Percentiles rank a stretch among this genome's conserved stretches.
Conservation (phyloP, 2,329 filamentous ascomycete genomes). For the Didymella keratinophila region DNA sequence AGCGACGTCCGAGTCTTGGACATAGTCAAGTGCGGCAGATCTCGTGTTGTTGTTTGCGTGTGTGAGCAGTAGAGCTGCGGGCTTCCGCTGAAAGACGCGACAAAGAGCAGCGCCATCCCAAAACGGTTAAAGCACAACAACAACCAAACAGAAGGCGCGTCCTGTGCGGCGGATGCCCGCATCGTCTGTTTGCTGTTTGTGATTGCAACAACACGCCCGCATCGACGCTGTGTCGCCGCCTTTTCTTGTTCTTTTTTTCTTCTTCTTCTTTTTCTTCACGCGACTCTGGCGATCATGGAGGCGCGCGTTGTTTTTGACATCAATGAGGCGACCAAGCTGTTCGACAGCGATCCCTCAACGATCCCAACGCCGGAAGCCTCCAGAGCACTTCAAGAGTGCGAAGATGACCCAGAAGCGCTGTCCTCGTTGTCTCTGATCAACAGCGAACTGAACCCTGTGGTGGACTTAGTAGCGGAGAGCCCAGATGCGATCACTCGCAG, state of each 20-base stretch:
- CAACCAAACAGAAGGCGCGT: slow-evolving; percentile 33
- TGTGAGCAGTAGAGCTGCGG: slow-evolving; percentile 16
- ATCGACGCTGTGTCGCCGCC: slow-evolving; percentile 27
- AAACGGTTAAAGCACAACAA: slow-evolving; percentile 9
- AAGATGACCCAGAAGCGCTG: slow-evolving; percentile 86
- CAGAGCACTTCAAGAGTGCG: slow-evolving; percentile 83
- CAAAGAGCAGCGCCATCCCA: slow-evolving; percentile 17
- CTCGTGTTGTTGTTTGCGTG: slow-evolving; percentile 20
- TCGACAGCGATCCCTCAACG: slow-evolving; percentile 88
- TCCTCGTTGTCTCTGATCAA: slow-evolving; percentile 79
- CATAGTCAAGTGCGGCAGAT: slow-evolving; percentile 32
- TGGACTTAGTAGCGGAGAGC: slow-evolving; percentile 90
- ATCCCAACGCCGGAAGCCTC: slow-evolving; percentile 89
- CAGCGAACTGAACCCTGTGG: slow-evolving; percentile 85
- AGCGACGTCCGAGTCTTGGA: slow-evolving; percentile 42
- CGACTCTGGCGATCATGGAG: slow-evolving; percentile 64
- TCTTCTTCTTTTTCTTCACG: slow-evolving; percentile 18
- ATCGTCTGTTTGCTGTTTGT: slow-evolving; percentile 22
- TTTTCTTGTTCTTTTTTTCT: slow-evolving; percentile 24
- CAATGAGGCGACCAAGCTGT: slow-evolving; percentile 94
- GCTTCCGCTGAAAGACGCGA: slow-evolving; percentile 15
- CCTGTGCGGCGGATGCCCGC: slow-evolving; percentile 19
- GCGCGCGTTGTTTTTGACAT: slow-evolving; percentile 83
- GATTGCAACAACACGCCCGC: slow-evolving; percentile 25
- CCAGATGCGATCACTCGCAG: slow-evolving; percentile 85